Evolutionary conservation across 2,329 filamentous ascomycete species (phyloP).

Genomic region (Westerdykella sp.): DNA sequence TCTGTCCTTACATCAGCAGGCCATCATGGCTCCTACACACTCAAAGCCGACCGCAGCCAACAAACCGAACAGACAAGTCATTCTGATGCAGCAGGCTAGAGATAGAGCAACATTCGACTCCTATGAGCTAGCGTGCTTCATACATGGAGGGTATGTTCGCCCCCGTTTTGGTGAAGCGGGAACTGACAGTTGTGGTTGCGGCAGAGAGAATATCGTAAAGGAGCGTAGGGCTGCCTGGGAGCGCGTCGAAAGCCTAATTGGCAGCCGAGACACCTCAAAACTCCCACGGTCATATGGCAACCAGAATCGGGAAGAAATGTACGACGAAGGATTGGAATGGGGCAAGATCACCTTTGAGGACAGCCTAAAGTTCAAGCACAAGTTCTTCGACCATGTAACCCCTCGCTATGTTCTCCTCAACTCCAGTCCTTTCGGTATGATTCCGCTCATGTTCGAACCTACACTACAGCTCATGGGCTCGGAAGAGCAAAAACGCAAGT

Average conservation of each 20-base stretch:
- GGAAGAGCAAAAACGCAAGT: slow-evolving; percentile 42
- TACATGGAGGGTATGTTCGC: slow-evolving; percentile 6
- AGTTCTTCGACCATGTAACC: slow-evolving; percentile 15
- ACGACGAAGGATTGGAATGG: slow-evolving; percentile 16
- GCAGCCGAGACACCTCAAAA: slow-evolving; percentile 11
- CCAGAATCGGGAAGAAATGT: slow-evolving; percentile 18
- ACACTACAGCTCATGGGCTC: slow-evolving; percentile 42
- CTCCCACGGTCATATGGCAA: slow-evolving; percentile 19
- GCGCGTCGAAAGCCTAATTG: slow-evolving; percentile 11
- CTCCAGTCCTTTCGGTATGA: slow-evolving; percentile 13
- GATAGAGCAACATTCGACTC: slow-evolving; percentile 5
- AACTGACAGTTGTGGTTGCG: neutral
- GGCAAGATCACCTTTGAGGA: slow-evolving; percentile 21
- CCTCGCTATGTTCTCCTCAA: slow-evolving; percentile 11
- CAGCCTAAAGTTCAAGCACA: slow-evolving; percentile 14
- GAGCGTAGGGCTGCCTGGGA: slow-evolving; percentile 13
- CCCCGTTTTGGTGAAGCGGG: neutral
- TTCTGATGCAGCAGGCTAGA: slow-evolving; percentile 9
- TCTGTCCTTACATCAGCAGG: too few relatives aligned
- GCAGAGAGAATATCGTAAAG: slow-evolving; percentile 6
- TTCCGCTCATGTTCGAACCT: slow-evolving; percentile 37
- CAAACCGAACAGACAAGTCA: slow-evolving; percentile 3
- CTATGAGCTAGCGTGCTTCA: slow-evolving; percentile 6
- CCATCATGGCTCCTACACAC: too few relatives aligned
- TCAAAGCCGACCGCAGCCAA: too few relatives aligned